Base-by-base conservation (phyloP, 371 early-diverging fungal species). In the Mortierella sp. region DNA sequence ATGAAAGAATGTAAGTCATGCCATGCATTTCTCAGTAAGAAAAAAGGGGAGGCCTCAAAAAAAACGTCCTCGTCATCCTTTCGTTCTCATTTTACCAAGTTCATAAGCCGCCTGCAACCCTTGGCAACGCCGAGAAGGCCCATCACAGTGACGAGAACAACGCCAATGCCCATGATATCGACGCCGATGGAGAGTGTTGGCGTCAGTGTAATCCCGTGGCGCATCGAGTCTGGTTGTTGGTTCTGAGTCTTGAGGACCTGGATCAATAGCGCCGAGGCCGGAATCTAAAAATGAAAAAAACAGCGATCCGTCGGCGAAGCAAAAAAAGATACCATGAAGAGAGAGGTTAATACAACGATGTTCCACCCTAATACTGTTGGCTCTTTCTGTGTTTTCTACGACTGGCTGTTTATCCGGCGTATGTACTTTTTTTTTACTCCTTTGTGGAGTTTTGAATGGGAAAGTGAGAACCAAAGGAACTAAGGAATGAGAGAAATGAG, bases 141-240 rank as follows among this genome's bases (percentile, higher is more conserved):
- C 75, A 82, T 76, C 41, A 85, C 71, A 1, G 85, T 81, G 14
- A 85, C 82, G 16, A 81, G 54, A 6, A 85, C 79, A 48, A 82
- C 81, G 21, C 81, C 86, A 27, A 85, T 75, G n/a, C 86, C 81
- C 82, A 81, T 82, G 12, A 85, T 48, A 44, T 85, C 86, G 71
- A 85, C 78, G 12, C 82, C 86, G 18, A 85, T 70, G 7, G 86
- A 85, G 0, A 85, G 63, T 3, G 82, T 85, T 16, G 86, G 86
- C 46, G 79, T 81, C 35, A 85, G 55, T 0, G 79, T 77, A 27
- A 85, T 71, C 11, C 77, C 79, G 54, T 79, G 70, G 27, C 75
- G 74, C 79, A 81, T 79, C 24, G 75, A 65, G 70, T 70, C 78
- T 46, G 75, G 58, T 38, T 79, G 78, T 35, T 70, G 77, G 54